These are phyloP conservation scores for Suillus luteus DNA, from an alignment of 768 basidiomycete genomes.

Conservation along the genomic window DNA sequence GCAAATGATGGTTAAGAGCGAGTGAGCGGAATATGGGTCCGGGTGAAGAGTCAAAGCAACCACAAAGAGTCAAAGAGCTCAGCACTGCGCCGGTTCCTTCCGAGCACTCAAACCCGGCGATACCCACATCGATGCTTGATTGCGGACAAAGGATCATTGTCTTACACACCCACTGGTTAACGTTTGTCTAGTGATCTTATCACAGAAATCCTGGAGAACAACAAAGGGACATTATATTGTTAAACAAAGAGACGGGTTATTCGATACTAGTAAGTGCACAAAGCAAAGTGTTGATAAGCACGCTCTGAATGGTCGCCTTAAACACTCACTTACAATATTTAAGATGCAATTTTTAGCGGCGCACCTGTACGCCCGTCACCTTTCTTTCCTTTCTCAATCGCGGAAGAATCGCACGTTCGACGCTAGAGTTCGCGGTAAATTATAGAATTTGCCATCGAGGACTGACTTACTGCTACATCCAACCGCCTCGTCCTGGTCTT, in stretches of 20 bases:
- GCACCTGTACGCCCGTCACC: constrained; percentile 14
- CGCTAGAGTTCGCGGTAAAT: not conserved
- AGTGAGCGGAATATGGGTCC: too few species aligned
- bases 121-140: not conserved
- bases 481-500: not conserved
- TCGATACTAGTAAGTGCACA: not conserved
- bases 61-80: too few species aligned
- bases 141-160: not conserved
- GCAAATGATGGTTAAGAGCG: too few species aligned
- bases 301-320: not conserved
- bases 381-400: constrained; percentile 6
- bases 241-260: not conserved
- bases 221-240: not conserved
- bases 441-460: not conserved
- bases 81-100: not conserved
- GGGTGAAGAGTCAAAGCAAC: too few species aligned
- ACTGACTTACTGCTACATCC: not conserved
- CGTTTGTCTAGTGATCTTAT: not conserved
- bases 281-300: not conserved
- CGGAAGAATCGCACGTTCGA: not conserved
- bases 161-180: not conserved
- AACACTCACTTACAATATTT: not conserved
- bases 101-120: not conserved
- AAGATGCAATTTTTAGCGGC: not conserved
- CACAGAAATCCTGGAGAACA: not conserved